Conservation (phyloP, 225 moss, liverwort and hornwort genomes). For the Pseudoscleropodium purum region DNA sequence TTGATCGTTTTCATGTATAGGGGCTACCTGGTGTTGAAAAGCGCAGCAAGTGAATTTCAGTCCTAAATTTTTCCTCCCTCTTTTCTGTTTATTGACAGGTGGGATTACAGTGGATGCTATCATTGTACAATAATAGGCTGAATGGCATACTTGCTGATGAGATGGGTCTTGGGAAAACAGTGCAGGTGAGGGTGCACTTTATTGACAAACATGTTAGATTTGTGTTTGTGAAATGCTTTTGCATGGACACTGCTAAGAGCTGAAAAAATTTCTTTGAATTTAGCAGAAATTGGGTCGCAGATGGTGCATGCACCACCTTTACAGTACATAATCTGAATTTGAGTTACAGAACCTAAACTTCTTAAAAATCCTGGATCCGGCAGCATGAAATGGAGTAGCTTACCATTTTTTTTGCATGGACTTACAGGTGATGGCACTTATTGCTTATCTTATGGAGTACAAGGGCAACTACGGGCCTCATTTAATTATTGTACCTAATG, state of each 20-base stretch:
- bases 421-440: constrained; percentile 92
- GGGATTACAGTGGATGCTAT: constrained; percentile 99
- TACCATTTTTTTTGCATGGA: not conserved
- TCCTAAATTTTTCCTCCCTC: not conserved
- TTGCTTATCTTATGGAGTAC: constrained; percentile 99
- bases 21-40: not conserved
- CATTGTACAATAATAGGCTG: constrained; percentile 97
- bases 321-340: not conserved
- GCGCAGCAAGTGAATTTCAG: not conserved
- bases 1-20: not conserved
- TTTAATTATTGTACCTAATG: constrained; percentile 98
- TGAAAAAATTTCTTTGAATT: not conserved
- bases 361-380: not conserved
- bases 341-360: not conserved
- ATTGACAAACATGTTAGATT: not conserved
- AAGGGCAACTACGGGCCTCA: constrained; percentile 99
- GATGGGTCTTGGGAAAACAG: constrained; percentile 99
- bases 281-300: not conserved
- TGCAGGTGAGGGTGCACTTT: constrained; percentile 58
- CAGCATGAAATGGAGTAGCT: not conserved
- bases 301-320: not conserved
- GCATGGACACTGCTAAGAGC: not conserved
- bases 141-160: constrained; percentile 99
- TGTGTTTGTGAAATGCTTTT: not conserved
- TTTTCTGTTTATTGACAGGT: constrained; percentile 46